Percentiles rank a stretch among this genome's conserved stretches.
Evolutionary conservation across 306 rosid species (phyloP).

Genomic region (Cicer bijugum): DNA sequence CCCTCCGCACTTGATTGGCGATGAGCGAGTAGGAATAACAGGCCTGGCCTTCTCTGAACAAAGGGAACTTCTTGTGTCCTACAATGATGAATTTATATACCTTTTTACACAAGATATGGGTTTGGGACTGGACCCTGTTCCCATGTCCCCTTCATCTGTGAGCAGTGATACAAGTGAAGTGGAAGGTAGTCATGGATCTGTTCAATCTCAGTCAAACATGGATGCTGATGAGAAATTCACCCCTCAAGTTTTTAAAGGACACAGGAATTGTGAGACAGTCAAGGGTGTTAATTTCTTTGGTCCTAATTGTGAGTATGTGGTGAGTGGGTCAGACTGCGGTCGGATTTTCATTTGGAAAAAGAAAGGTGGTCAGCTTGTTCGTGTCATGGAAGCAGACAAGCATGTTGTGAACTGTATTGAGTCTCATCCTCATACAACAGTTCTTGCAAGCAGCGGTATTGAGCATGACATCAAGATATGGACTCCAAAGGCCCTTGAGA

Average conservation of each 20-base stretch:
- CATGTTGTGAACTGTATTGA: conserved; percentile 88
- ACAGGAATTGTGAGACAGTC: conserved; percentile 75
- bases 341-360: conserved; percentile 92
- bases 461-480: conserved; percentile 84
- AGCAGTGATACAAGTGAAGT: conserved; percentile 66
- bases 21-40: conserved; percentile 75
- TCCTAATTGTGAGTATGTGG: conserved; percentile 87
- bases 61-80: conserved; percentile 90
- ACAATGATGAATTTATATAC: conserved; percentile 76
- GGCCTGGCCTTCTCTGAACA: conserved; percentile 96
- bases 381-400: conserved; percentile 91
- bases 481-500: conserved; percentile 88
- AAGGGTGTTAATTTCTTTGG: conserved; percentile 95
- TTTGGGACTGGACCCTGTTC: conserved; percentile 66
- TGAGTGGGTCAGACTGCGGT: conserved; percentile 98
- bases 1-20: conserved; percentile 73
- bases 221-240: conserved; percentile 51
- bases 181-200: conserved; percentile 49
- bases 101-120: conserved; percentile 90
- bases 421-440: conserved; percentile 85
- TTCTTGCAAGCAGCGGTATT: conserved; percentile 96
- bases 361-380: conserved; percentile 82
- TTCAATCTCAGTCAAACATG: conserved; percentile 50
- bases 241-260: conserved; percentile 90
- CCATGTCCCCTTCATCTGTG: conserved; percentile 52